Percentiles rank a stretch among this genome's conserved stretches.
Conservation (phyloP, 371 early-diverging fungal genomes). For the Zychaea mexicana region DNA sequence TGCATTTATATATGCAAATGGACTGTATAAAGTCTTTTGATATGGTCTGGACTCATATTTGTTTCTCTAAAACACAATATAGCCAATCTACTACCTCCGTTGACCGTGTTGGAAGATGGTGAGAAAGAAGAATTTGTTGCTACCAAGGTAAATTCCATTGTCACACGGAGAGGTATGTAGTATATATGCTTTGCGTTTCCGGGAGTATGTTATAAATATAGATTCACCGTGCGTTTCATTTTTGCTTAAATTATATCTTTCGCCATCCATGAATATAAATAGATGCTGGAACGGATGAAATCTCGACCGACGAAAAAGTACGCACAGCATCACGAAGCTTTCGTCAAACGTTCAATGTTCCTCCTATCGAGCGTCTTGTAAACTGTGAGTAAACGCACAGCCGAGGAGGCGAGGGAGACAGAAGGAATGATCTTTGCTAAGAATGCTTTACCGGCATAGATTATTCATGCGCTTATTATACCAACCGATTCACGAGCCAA, state of each 20-base stretch:
- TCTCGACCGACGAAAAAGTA: slow-evolving; percentile 82
- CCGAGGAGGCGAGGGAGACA: not conserved
- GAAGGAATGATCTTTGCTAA: not conserved
- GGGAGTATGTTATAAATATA: no score
- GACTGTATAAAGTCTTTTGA: no score
- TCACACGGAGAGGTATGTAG: slow-evolving; percentile 81
- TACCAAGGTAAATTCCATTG: slow-evolving; percentile 88
- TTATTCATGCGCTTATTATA: slow-evolving; percentile 91
- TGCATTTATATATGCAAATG: no score
- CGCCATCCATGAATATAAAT: not conserved
- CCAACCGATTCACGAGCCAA: slow-evolving; percentile 83
- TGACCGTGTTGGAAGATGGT: slow-evolving; percentile 74
- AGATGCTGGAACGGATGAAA: slow-evolving; percentile 80
- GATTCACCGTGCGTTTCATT: no score
- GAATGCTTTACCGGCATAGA: slow-evolving; percentile 42
- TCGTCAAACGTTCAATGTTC: slow-evolving; percentile 85
- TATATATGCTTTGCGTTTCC: no score
- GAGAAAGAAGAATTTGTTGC: slow-evolving; percentile 86
- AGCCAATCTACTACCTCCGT: slow-evolving; percentile 18
- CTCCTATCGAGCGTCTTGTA: slow-evolving; percentile 85
- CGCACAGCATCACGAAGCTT: slow-evolving; percentile 89
- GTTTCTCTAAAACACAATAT: no score
- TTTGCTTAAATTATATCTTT: no score
- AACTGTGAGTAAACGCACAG: slow-evolving; percentile 62
- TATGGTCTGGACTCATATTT: no score